Evolutionary conservation across 495 filamentous ascomycete species (phyloP).

Genomic region (Penicillium bovifimosum): DNA sequence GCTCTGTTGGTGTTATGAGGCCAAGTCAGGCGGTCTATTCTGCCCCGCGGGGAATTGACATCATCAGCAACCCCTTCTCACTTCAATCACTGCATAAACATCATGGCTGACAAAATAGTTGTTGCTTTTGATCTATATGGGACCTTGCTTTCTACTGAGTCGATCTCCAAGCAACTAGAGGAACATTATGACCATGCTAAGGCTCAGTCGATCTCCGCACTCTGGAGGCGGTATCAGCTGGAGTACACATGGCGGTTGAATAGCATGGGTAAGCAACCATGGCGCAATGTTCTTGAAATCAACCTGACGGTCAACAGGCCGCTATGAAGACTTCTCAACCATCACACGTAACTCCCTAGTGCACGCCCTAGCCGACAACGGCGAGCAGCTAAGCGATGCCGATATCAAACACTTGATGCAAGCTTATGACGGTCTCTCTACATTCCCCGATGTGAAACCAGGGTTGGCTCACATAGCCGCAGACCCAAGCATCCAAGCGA

Average conservation of each 20-base stretch:
- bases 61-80: neutral
- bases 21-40: neutral
- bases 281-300: neutral
- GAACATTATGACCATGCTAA: constrained; percentile 49
- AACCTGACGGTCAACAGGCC: constrained; percentile 31
- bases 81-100: neutral
- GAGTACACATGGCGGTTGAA: constrained; percentile 82
- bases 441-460: constrained; percentile 62
- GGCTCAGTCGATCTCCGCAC: constrained; percentile 48
- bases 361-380: constrained; percentile 58
- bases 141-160: constrained; percentile 65
- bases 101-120: constrained; percentile 24
- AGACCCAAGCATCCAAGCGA: constrained; percentile 40
- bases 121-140: constrained; percentile 77
- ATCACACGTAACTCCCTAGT: constrained; percentile 58
- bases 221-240: constrained; percentile 61
- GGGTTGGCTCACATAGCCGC: constrained; percentile 43
- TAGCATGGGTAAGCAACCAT: constrained; percentile 58
- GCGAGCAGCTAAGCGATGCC: constrained; percentile 33
- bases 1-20: neutral
- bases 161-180: constrained; percentile 52
- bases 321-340: constrained; percentile 59
- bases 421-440: constrained; percentile 62
- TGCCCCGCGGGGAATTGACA: constrained; percentile 12
- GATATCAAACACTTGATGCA: constrained; percentile 49